These are phyloP conservation scores for Neonectria faginata DNA, from an alignment of 2,329 filamentous ascomycete species.

Conservation along the genomic window DNA sequence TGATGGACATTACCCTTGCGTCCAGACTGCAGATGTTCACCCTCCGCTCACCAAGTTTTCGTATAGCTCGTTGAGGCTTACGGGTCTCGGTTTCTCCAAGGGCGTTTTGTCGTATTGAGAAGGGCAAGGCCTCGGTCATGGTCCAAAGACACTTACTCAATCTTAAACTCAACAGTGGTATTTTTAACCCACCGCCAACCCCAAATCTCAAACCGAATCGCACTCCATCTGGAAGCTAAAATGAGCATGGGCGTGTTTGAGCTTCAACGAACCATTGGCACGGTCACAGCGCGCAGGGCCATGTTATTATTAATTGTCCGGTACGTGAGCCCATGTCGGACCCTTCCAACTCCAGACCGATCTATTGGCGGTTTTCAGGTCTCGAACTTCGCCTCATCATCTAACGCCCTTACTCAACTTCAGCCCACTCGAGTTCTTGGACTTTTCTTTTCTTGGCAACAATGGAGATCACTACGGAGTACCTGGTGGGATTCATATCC, in stretches of 20 bases:
- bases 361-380: not conserved
- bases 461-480: too few species aligned
- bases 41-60: not conserved
- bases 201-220: conserved; percentile 4
- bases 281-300: not conserved
- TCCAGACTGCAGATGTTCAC: not conserved
- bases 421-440: not conserved
- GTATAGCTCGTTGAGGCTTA: not conserved
- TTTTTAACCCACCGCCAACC: not conserved
- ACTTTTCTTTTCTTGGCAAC: not conserved
- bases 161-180: too few species aligned
- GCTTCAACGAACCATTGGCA: not conserved
- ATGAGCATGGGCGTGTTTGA: not conserved
- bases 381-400: not conserved
- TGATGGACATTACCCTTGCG: not conserved
- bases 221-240: not conserved
- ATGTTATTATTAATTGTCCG: too few species aligned
- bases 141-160: not conserved
- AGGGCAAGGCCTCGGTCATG: not conserved
- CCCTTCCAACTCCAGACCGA: not conserved
- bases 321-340: not conserved
- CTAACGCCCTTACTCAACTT: not conserved
- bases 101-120: not conserved
- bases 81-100: not conserved
- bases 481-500: not conserved